Evolutionary conservation across 2,329 filamentous ascomycete genomes (phyloP).

Genomic region (Tympanopsis confertula): DNA sequence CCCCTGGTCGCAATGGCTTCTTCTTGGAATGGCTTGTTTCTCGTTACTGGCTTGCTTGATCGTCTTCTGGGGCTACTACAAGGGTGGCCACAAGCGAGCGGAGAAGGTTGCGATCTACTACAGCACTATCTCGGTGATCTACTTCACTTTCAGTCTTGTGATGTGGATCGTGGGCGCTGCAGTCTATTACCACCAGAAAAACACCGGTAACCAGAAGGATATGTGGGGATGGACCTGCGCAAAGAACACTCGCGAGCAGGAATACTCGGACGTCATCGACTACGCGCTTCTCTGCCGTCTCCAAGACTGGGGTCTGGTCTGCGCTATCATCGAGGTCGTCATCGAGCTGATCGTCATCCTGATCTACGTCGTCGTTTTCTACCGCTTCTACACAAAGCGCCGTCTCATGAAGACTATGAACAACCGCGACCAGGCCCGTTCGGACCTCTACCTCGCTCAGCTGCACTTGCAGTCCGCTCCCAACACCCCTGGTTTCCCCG

Average conservation of each 20-base stretch:
- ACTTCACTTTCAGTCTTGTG: constrained; percentile 84
- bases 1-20: constrained; percentile 79
- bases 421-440: constrained; percentile 81
- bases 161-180: constrained; percentile 86
- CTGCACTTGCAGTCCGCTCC: constrained; percentile 77
- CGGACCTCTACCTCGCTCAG: constrained; percentile 85
- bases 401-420: constrained; percentile 95
- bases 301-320: constrained; percentile 92
- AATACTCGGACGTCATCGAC: constrained; percentile 72
- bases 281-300: constrained; percentile 81
- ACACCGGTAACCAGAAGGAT: constrained; percentile 67
- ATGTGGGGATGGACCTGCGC: constrained; percentile 98
- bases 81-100: constrained; percentile 75
- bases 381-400: constrained; percentile 93
- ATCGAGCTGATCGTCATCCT: constrained; percentile 82
- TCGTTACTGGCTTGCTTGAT: constrained; percentile 69
- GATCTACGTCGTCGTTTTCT: constrained; percentile 91
- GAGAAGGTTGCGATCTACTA: constrained; percentile 95
- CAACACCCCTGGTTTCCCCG: constrained; percentile 79
- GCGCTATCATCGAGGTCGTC: constrained; percentile 92
- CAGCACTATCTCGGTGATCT: constrained; percentile 81
- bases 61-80: constrained; percentile 78
- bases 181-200: constrained; percentile 68
- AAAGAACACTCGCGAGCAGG: constrained; percentile 66
- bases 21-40: constrained; percentile 67